A percentile compares a stretch with the other conserved stretches of the same genome.
These are phyloP conservation scores for Cladorrhinum sp. DNA, from an alignment of 2,329 filamentous ascomycete genomes.

Conservation along the genomic window DNA sequence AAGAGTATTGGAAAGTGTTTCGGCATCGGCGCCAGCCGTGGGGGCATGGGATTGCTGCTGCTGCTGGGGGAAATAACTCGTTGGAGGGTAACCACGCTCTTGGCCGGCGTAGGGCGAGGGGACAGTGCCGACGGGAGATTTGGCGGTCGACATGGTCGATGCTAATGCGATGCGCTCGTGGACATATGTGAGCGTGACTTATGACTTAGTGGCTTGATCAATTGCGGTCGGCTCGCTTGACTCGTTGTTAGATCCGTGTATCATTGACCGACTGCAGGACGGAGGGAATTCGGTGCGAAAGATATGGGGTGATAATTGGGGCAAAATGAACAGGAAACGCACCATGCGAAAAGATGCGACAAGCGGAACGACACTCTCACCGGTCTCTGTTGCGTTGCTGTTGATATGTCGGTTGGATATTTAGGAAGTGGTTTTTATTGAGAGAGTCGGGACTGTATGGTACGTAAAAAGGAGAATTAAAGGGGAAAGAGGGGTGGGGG, in stretches of 20 bases:
- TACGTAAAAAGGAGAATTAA: not conserved
- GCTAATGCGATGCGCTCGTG: constrained; percentile 10
- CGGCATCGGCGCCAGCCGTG: constrained; percentile 30
- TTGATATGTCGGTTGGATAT: not conserved
- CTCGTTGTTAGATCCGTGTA: constrained; percentile 9
- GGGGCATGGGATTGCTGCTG: constrained; percentile 21
- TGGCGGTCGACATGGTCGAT: constrained; percentile 26
- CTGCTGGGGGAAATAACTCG: constrained; percentile 31
- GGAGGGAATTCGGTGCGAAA: not conserved
- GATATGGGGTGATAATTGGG: not conserved
- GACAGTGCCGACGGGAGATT: constrained; percentile 18
- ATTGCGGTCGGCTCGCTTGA: constrained; percentile 6
- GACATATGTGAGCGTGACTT: constrained; percentile 1
- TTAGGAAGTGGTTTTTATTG: not conserved
- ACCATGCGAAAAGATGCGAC: not conserved
- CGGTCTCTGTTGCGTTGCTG: not conserved
- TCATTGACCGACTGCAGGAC: not conserved
- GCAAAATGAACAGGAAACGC: not conserved
- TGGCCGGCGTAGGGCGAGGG: constrained; percentile 19
- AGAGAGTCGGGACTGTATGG: not conserved
- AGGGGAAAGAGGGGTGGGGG: not conserved
- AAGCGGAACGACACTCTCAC: not conserved
- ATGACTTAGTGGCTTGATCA: constrained; percentile 3
- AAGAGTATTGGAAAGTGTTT: constrained; percentile 37
- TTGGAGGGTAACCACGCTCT: constrained; percentile 18